phyloP scores from a whole-genome alignment of 2,329 filamentous ascomycete genomes.

The Fusarium albidum region DNA sequence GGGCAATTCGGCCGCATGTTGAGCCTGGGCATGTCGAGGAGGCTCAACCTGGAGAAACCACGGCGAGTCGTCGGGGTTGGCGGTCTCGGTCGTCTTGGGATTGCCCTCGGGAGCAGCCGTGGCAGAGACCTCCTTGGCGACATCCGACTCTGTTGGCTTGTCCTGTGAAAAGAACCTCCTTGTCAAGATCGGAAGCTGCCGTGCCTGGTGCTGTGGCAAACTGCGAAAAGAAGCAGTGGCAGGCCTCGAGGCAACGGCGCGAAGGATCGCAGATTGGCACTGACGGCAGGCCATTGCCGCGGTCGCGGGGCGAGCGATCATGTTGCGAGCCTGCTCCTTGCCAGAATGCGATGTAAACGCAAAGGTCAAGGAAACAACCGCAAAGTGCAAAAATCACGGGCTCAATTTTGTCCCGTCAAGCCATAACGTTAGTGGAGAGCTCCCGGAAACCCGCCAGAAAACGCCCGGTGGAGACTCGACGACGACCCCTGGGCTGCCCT shows the following conservation, averaged over 20 bases:
- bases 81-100: slow-evolving; percentile 44
- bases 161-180: slow-evolving; percentile 37
- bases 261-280: slow-evolving; percentile 42
- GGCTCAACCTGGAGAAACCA: slow-evolving; percentile 88
- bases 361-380: not conserved
- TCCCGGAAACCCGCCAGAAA: slow-evolving; percentile 11
- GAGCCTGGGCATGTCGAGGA: slow-evolving; percentile 58
- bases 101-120: slow-evolving; percentile 26
- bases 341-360: not conserved
- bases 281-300: slow-evolving; percentile 43
- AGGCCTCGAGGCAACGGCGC: slow-evolving; percentile 40
- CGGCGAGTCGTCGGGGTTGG: slow-evolving; percentile 55
- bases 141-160: slow-evolving; percentile 12
- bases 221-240: slow-evolving; percentile 33
- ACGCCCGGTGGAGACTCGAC: slow-evolving; percentile 6
- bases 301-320: slow-evolving; percentile 43
- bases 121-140: slow-evolving; percentile 21
- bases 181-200: slow-evolving; percentile 27
- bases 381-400: slow-evolving; percentile 13
- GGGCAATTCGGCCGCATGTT: slow-evolving; percentile 59
- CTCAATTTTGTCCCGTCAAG: slow-evolving; percentile 9
- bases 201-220: slow-evolving; percentile 32
- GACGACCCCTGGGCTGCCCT: not conserved
- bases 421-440: slow-evolving; percentile 23
- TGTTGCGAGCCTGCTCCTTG: slow-evolving; percentile 16